Conservation (phyloP, 768 basidiomycete species). For the Kwoniella heveanensis region DNA sequence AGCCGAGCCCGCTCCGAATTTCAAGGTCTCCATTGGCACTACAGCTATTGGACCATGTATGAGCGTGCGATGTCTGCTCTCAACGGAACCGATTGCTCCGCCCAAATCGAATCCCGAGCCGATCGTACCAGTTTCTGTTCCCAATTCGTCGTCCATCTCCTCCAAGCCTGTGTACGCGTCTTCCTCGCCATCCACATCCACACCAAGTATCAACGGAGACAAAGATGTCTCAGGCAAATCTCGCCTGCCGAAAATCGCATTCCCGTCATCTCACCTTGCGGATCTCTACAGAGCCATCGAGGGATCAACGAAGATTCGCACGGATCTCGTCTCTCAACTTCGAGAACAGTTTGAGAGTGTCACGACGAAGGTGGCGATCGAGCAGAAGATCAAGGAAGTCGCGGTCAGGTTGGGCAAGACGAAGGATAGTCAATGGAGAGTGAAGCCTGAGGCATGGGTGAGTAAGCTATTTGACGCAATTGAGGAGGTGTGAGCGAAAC, state of each 20-base stretch:
- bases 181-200: background rate
- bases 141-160: constrained; percentile 9
- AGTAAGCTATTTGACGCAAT: constrained; percentile 26
- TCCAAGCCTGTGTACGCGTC: constrained; percentile 8
- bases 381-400: constrained; percentile 49
- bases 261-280: constrained; percentile 42
- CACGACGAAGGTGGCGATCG: constrained; percentile 49
- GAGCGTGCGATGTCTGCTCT: constrained; percentile 33
- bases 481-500: background rate
- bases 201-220: constrained; percentile 10
- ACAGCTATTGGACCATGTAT: constrained; percentile 27
- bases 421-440: constrained; percentile 47
- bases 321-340: constrained; percentile 42
- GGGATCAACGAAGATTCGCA: constrained; percentile 42
- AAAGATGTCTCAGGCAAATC: constrained; percentile 2
- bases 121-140: constrained; percentile 3
- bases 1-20: constrained; percentile 26
- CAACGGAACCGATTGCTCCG: constrained; percentile 17
- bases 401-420: constrained; percentile 43
- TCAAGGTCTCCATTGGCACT: constrained; percentile 34
- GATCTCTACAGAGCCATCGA: constrained; percentile 46
- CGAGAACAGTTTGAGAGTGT: constrained; percentile 43
- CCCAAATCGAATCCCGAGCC: constrained; percentile 1
- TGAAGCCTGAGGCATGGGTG: constrained; percentile 53
- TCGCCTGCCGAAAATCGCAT: constrained; percentile 40